Conservation (phyloP, 192 early-diverging fungal genomes). For the Coemansia reversa region DNA sequence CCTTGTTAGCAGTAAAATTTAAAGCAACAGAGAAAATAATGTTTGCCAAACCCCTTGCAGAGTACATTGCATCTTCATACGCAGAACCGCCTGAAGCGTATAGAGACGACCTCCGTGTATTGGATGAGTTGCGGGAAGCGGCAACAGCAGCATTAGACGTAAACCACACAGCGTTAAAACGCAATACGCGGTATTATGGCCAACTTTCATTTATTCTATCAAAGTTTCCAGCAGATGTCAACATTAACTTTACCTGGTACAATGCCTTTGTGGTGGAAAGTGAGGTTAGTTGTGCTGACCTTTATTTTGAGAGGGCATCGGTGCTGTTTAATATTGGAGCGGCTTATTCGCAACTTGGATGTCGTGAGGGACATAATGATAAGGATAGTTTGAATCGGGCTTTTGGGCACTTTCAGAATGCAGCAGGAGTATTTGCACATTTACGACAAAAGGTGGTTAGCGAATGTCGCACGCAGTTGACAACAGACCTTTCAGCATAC, state of each 20-base stretch:
- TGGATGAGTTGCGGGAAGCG: conserved; percentile 76
- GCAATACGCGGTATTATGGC: conserved; percentile 74
- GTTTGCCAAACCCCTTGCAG: conserved; percentile 44
- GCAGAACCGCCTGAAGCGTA: conserved; percentile 85
- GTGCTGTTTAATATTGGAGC: conserved; percentile 85
- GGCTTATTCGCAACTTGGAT: conserved; percentile 79
- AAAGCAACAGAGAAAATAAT: conserved; percentile 45
- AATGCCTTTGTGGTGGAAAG: conserved; percentile 55
- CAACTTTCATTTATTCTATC: conserved; percentile 79
- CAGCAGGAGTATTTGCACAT: conserved; percentile 75
- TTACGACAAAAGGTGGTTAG: conserved; percentile 60
- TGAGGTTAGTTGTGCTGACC: conserved; percentile 62
- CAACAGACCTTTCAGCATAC: conserved; percentile 67
- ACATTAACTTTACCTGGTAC: conserved; percentile 40
- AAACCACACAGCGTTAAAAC: conserved; percentile 63
- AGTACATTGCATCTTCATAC: conserved; percentile 77
- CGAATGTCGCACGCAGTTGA: conserved; percentile 64
- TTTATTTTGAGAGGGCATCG: conserved; percentile 83
- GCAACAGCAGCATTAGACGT: conserved; percentile 60
- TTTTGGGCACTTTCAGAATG: conserved; percentile 77
- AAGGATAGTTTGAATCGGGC: conserved; percentile 78
- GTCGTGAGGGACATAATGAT: conserved; percentile 64
- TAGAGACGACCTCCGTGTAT: conserved; percentile 78
- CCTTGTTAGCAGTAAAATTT: conserved; percentile 35
- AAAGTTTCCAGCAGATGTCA: conserved; percentile 87